Conservation (phyloP, 1,284 basidiomycete species). For the Gomphus bonarii region DNA sequence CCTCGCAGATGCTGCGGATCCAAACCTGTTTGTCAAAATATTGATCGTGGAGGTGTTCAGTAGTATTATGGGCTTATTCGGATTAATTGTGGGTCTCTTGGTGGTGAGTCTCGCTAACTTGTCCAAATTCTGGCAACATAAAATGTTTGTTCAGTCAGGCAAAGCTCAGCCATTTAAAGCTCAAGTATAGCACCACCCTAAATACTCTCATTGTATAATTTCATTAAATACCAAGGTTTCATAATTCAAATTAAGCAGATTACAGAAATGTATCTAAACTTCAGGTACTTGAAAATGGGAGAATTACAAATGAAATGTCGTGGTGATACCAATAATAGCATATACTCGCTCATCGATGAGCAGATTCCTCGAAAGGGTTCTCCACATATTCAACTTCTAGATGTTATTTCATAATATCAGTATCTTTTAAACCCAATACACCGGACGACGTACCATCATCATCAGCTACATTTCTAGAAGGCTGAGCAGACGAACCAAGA, state of each 20-base stretch:
- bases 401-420: background rate
- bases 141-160: constrained; percentile 2
- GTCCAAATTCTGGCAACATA: background rate
- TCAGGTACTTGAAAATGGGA: too few relatives aligned
- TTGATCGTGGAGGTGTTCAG: constrained; percentile 93
- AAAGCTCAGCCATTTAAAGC: constrained; percentile 7
- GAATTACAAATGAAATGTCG: background rate
- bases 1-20: constrained; percentile 86
- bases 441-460: constrained; percentile 25
- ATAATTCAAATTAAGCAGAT: background rate
- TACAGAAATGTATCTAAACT: background rate
- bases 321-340: background rate
- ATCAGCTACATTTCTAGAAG: constrained; percentile 24
- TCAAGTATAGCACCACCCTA: background rate
- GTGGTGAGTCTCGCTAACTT: background rate
- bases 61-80: constrained; percentile 85
- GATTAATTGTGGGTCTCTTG: constrained; percentile 49
- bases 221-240: background rate
- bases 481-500: constrained; percentile 27
- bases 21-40: constrained; percentile 88
- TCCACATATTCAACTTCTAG: constrained; percentile 47
- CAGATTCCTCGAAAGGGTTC: constrained; percentile 51
- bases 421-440: background rate
- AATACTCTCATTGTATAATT: background rate
- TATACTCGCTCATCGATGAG: background rate